Conservation (phyloP, 768 basidiomycete genomes). For the Paxillus rubicundulus region DNA sequence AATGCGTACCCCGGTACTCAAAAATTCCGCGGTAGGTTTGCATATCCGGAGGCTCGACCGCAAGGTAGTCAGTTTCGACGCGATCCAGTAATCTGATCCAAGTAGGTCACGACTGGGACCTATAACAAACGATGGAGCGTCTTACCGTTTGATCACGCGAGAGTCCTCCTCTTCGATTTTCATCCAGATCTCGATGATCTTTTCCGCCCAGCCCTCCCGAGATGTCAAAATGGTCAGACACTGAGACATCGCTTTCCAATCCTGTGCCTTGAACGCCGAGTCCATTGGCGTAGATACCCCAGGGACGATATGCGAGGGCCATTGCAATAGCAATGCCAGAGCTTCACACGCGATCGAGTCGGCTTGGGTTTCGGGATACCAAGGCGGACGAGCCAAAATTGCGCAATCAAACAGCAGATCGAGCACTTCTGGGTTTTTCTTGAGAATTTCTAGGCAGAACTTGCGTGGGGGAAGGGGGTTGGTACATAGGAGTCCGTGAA, state of each 20-base stretch:
- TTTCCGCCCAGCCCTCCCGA: slow-evolving; percentile 27
- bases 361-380: slow-evolving; percentile 27
- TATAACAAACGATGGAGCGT: not conserved
- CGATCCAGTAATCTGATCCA: slow-evolving; percentile 15
- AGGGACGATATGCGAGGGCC: slow-evolving; percentile 19
- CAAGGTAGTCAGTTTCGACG: slow-evolving; percentile 17
- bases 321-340: slow-evolving; percentile 23
- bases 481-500: slow-evolving; percentile 14
- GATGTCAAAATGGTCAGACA: slow-evolving; percentile 22
- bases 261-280: slow-evolving; percentile 14
- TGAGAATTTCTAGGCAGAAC: slow-evolving; percentile 16
- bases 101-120: not conserved
- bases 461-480: slow-evolving; percentile 7
- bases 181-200: slow-evolving; percentile 25
- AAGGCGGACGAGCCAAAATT: slow-evolving; percentile 19
- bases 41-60: slow-evolving; percentile 5
- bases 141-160: slow-evolving; percentile 18
- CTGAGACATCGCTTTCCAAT: slow-evolving; percentile 23
- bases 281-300: slow-evolving; percentile 20
- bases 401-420: slow-evolving; percentile 27
- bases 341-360: slow-evolving; percentile 24
- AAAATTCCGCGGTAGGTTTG: slow-evolving; percentile 16
- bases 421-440: slow-evolving; percentile 16
- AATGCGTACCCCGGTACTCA: slow-evolving; percentile 16
- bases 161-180: slow-evolving; percentile 26